Evolutionary conservation across 2,329 filamentous ascomycete genomes (phyloP).

Genomic region (Fusarium irregulare): DNA sequence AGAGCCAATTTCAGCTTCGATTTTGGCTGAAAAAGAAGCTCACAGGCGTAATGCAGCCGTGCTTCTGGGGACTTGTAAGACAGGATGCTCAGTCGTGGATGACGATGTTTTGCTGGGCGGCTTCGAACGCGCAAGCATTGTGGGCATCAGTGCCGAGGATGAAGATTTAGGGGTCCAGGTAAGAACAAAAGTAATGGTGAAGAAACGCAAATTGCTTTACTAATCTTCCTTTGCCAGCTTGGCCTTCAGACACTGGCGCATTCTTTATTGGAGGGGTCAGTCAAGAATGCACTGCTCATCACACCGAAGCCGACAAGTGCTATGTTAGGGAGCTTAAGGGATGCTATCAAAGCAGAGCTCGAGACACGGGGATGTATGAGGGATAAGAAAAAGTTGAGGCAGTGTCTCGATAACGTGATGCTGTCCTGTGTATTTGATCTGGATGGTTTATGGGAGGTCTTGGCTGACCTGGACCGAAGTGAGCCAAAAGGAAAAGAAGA

Average conservation of each 20-base stretch:
- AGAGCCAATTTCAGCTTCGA: conserved; percentile 59
- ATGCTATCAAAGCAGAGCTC: conserved; percentile 55
- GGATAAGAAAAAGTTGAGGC: conserved; percentile 45
- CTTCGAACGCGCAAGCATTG: conserved; percentile 62
- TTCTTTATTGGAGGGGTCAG: conserved; percentile 49
- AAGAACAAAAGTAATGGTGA: conserved; percentile 31
- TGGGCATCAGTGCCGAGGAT: conserved; percentile 66
- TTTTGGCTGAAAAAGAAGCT: conserved; percentile 55
- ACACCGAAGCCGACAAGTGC: conserved; percentile 59
- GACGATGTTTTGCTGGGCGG: conserved; percentile 60
- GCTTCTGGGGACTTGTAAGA: conserved; percentile 50
- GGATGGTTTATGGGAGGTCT: conserved; percentile 67
- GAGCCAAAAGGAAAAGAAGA: conserved; percentile 52
- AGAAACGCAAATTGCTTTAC: not conserved
- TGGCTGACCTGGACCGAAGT: conserved; percentile 60
- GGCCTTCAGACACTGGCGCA: conserved; percentile 61
- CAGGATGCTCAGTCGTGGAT: conserved; percentile 63
- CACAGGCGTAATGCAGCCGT: conserved; percentile 49
- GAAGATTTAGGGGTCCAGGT: conserved; percentile 62
- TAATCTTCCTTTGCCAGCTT: conserved; percentile 50
- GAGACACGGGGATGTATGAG: conserved; percentile 27
- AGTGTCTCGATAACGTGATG: conserved; percentile 61
- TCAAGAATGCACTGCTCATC: conserved; percentile 56
- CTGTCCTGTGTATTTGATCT: conserved; percentile 69
- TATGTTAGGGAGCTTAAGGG: conserved; percentile 56